Evolutionary conservation across 129 eudicot genomes (phyloP), one percentile per base, ranked within the genome.

Genomic region (Oenanthe sinensis): DNA sequence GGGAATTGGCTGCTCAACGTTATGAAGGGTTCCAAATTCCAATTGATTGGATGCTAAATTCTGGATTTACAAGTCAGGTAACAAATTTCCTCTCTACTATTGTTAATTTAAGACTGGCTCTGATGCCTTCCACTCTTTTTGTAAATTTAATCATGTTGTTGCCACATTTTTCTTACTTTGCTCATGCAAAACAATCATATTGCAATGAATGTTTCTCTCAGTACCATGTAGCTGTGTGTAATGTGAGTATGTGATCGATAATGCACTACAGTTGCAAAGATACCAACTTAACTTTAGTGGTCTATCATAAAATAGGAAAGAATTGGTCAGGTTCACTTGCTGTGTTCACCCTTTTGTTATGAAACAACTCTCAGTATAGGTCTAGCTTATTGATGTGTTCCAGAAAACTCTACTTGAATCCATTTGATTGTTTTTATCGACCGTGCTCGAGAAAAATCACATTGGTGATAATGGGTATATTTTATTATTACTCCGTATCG

Each of bases 1-100:
- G 94, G 67, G 98, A 94, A 87, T 87, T 97, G 15, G 93, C 98
- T 58, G 68, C 97, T 10, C 85, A 90, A 36, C 85, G 96, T 44
- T 94, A 87, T 87, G 88, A 88, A 82, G 88, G 82, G n/a, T 90
- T 84, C 82, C 88, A 81, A 11, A 94, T 94, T 83, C 98, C 97
- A 20, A 82, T 82, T 71, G 93, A 87, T 39, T 94, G 98, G 98
- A 94, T 94, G 98, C 85, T 84, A 75, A 96, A 94, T 79, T 75
- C 93, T 5, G 98, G 98, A 77, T 88, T 82, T 77, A 91, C 83
- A 28, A 88, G 88, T 80, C 96, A 91, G 98, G 98, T 94, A 85
- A 75, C 14, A 36, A 9, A 44, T 49, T 11, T 26, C 68, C 22
- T 77, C 76, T 40, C 39, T 30, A 19, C n/a, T 83, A 17, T 58